These are phyloP conservation scores for Aspergillus sparsus DNA, from an alignment of 495 filamentous ascomycete genomes.

Conservation along the genomic window DNA sequence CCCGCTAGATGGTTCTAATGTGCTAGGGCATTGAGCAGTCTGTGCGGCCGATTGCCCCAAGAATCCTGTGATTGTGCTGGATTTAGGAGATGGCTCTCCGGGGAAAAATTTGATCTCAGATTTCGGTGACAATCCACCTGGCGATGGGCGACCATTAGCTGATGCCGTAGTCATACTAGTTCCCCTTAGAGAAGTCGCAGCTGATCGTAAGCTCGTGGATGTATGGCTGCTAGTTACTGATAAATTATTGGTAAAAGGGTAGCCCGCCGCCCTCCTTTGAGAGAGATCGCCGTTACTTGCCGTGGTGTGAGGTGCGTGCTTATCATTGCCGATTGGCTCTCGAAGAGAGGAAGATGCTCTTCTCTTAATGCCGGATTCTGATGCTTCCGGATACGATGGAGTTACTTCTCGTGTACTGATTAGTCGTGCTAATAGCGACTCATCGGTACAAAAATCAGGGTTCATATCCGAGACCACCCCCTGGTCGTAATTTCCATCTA, in stretches of 20 bases:
- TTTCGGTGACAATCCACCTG: constrained; percentile 68
- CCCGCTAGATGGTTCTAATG: constrained; percentile 35
- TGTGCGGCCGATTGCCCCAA: constrained; percentile 28
- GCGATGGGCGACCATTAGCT: constrained; percentile 72
- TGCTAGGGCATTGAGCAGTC: constrained; percentile 19
- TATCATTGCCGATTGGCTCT: constrained; percentile 72
- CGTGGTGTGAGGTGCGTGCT: constrained; percentile 53
- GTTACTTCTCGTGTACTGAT: constrained; percentile 62
- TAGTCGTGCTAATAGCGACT: constrained; percentile 56
- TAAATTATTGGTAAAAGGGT: constrained; percentile 58
- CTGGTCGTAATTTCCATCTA: constrained; percentile 62
- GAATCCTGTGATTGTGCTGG: constrained; percentile 57
- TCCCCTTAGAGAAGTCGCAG: constrained; percentile 62
- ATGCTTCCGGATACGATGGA: constrained; percentile 41
- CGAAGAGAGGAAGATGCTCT: constrained; percentile 78
- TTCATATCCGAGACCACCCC: constrained; percentile 63
- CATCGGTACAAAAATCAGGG: constrained; percentile 66
- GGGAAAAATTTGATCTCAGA: constrained; percentile 52
- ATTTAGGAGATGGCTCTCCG: constrained; percentile 53
- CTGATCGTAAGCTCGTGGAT: constrained; percentile 63
- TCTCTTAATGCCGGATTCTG: constrained; percentile 68
- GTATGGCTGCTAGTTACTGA: constrained; percentile 58
- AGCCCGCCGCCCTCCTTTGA: constrained; percentile 63
- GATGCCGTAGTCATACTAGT: constrained; percentile 74
- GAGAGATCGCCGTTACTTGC: constrained; percentile 65